A percentile compares a stretch with the other conserved stretches of the same genome.
phyloP scores from a whole-genome alignment of 2,329 filamentous ascomycete genomes.

The Fusarium devonianum region DNA sequence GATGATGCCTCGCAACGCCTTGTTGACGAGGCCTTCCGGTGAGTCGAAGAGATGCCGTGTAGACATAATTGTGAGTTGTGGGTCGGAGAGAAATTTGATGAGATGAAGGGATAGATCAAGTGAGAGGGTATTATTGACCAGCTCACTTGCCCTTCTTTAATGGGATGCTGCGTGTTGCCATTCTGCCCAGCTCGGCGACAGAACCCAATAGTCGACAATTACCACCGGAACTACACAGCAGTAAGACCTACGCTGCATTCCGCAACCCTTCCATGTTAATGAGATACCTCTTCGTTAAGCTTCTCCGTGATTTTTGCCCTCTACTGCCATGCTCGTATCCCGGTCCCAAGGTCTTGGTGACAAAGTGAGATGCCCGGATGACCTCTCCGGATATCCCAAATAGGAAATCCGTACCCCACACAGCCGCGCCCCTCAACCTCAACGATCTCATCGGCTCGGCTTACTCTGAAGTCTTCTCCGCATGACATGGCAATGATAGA shows the following conservation, averaged over 20 bases:
- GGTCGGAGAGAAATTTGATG: not conserved
- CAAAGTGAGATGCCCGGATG: conserved; percentile 2
- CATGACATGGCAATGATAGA: conserved; percentile 2
- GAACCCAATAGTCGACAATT: not conserved
- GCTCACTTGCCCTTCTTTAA: not conserved
- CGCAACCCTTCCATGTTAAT: not conserved
- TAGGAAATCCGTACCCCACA: conserved; percentile 27
- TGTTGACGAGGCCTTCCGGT: conserved; percentile 61
- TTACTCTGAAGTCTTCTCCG: not conserved
- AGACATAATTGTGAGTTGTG: conserved; percentile 52
- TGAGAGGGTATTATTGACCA: not conserved
- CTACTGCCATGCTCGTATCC: conserved; percentile 9
- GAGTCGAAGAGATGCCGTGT: conserved; percentile 61
- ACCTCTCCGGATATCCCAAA: conserved; percentile 31
- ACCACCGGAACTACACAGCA: not conserved
- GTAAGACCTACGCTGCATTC: not conserved
- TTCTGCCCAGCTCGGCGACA: not conserved
- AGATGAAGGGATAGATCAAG: not conserved
- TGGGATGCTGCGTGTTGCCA: not conserved
- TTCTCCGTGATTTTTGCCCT: not conserved
- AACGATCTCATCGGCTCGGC: conserved; percentile 2
- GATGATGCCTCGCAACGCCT: conserved; percentile 58
- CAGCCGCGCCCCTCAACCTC: not conserved
- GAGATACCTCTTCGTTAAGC: not conserved
- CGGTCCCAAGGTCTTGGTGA: not conserved